Evolutionary conservation across 148 eudicot genomes (phyloP).

Genomic region (Oxyria digyna): DNA sequence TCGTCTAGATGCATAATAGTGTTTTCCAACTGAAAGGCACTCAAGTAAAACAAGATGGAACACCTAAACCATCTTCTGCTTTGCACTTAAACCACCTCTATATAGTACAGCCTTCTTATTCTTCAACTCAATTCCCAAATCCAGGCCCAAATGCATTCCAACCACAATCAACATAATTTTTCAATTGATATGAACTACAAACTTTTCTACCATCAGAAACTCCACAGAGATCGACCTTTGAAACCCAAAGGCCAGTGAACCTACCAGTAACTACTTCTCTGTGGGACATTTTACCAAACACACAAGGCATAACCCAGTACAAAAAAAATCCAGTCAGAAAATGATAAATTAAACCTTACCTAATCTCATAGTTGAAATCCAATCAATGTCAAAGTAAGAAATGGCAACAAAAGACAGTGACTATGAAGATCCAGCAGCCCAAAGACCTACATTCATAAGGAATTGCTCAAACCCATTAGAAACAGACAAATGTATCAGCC

Average conservation of each 20-base stretch:
- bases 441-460: slow-evolving; percentile 24
- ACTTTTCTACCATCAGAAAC: not conserved
- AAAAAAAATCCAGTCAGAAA: not conserved
- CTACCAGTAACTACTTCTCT: not conserved
- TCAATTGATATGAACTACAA: not conserved
- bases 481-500: not conserved
- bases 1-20: not conserved
- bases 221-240: not conserved
- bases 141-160: not conserved
- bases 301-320: not conserved
- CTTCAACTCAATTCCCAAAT: not conserved
- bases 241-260: not conserved
- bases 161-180: not conserved
- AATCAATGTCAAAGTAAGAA: slow-evolving; percentile 13
- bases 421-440: slow-evolving; percentile 10
- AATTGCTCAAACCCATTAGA: slow-evolving; percentile 5
- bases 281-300: slow-evolving; percentile 9
- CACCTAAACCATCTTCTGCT: not conserved
- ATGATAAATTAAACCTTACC: slow-evolving; percentile 21
- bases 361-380: slow-evolving; percentile 31
- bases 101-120: too few species aligned
- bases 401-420: not conserved
- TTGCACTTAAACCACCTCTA: not conserved
- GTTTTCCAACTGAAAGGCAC: not conserved
- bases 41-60: not conserved